phyloP scores from a whole-genome alignment of 148 eudicot species.

The Vaccinium corymbosum region DNA sequence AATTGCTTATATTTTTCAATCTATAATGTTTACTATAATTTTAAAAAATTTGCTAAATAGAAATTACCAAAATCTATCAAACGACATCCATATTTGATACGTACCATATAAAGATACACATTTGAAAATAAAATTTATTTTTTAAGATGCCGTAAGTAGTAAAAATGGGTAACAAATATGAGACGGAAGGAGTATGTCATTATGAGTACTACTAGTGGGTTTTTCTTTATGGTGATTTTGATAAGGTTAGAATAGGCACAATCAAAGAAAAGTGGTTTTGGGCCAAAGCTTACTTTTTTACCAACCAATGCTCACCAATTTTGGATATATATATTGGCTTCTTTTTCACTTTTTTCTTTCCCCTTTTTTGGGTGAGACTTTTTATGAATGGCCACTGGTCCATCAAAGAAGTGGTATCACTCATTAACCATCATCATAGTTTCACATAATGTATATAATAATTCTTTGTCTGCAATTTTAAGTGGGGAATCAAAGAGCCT shows the following conservation, averaged over 20 bases:
- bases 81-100: too few relatives aligned
- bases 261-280: constrained; percentile 11
- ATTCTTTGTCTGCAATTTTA: background rate
- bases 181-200: too few relatives aligned
- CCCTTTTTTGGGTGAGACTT: background rate
- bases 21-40: too few relatives aligned
- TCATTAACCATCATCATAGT: constrained; percentile 8
- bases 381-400: background rate
- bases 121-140: too few relatives aligned
- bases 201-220: too few relatives aligned
- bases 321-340: background rate
- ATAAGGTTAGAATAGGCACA: background rate
- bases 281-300: background rate
- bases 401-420: constrained; percentile 8
- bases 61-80: too few relatives aligned
- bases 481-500: constrained; percentile 12
- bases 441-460: background rate
- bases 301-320: background rate
- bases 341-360: background rate
- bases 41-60: too few relatives aligned
- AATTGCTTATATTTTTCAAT: too few relatives aligned
- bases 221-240: background rate
- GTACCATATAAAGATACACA: too few relatives aligned
- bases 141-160: too few relatives aligned
- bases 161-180: too few relatives aligned